Base-by-base conservation (phyloP, 768 basidiomycete species). In the Leccinum fibrillosum region DNA sequence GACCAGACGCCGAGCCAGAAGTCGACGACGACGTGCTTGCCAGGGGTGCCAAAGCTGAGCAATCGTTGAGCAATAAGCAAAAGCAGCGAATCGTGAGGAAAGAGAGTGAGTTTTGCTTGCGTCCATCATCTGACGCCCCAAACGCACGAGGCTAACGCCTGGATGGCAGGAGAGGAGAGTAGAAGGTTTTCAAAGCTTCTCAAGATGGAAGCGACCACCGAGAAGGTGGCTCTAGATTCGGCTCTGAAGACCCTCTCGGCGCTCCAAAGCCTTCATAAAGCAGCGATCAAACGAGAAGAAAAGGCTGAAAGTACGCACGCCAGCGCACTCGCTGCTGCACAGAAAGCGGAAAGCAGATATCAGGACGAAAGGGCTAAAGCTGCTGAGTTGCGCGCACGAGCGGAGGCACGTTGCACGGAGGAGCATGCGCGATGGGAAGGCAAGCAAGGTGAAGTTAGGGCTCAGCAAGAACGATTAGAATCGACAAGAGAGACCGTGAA, bases 231-330 rank as follows among this genome's bases (percentile, higher is more conserved):
- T 0, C 71, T 94, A 21, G 72, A 75, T 21, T 75, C 82, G 5
- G 83, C 86, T 4, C 78, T 92, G 63, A 79, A 78, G 54, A 86
- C 88, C 60, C 82, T 92, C 21, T 79, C 80, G 3, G 76, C 83
- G 28, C 71, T 92, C n/a, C 88, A 89, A 68, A 78, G 77, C 69
- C 71, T 88, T n/a, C 90, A 92, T 65, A 85, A 83, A 67, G 73
- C 75, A 3, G 84, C 88, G 1, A 77, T 87, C 55, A 85, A 84
- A 73, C 84, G 82, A 54, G 90, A 91, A 70, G 74, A 79, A 4
- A 82, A 78, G 61, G 82, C 83, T 1, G 82, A 86, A 56, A 58
- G 76, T 3, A 65, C 75, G 3, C 81, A 89, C 53, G 72, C 80
- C 42, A 86, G 80, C 59, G 77, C 83, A 4, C 76, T 86, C 32